Conservation (phyloP, 805 yeast genomes). For the Candida xyloterini region DNA sequence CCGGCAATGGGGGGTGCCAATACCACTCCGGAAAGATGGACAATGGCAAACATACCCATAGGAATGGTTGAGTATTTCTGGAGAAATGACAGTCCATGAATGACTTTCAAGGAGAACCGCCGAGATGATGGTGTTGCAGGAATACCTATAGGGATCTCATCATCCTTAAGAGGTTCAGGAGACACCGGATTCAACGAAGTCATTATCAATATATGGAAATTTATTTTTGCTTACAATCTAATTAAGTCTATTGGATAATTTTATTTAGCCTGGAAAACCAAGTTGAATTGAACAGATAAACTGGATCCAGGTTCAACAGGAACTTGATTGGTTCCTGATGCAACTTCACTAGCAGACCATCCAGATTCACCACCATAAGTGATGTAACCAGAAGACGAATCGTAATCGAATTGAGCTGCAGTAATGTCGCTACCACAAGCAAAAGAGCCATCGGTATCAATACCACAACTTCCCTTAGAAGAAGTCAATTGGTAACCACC, state of each 20-base stretch:
- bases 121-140: slow-evolving; percentile 16
- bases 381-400: slow-evolving; percentile 42
- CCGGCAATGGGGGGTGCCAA: slow-evolving; percentile 50
- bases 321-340: slow-evolving; percentile 46
- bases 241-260: background rate
- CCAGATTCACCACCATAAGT: slow-evolving; percentile 58
- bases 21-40: slow-evolving; percentile 56
- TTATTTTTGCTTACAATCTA: slow-evolving; percentile 3
- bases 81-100: slow-evolving; percentile 21
- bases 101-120: slow-evolving; percentile 6
- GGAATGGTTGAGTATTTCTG: slow-evolving; percentile 65
- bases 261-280: slow-evolving; percentile 30
- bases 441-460: slow-evolving; percentile 32
- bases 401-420: slow-evolving; percentile 58
- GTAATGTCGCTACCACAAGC: slow-evolving; percentile 31
- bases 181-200: slow-evolving; percentile 11
- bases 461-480: slow-evolving; percentile 71
- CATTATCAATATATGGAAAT: background rate
- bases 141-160: slow-evolving; percentile 16
- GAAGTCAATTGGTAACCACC: slow-evolving; percentile 74
- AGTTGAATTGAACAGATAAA: slow-evolving; percentile 37
- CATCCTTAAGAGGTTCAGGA: slow-evolving; percentile 22
- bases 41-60: slow-evolving; percentile 51
- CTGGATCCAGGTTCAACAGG: slow-evolving; percentile 43
- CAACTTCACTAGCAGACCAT: slow-evolving; percentile 55